Evolutionary conservation across 768 basidiomycete genomes (phyloP), one percentile per base, ranked within the genome.

Genomic region (Scleroderma bovista): DNA sequence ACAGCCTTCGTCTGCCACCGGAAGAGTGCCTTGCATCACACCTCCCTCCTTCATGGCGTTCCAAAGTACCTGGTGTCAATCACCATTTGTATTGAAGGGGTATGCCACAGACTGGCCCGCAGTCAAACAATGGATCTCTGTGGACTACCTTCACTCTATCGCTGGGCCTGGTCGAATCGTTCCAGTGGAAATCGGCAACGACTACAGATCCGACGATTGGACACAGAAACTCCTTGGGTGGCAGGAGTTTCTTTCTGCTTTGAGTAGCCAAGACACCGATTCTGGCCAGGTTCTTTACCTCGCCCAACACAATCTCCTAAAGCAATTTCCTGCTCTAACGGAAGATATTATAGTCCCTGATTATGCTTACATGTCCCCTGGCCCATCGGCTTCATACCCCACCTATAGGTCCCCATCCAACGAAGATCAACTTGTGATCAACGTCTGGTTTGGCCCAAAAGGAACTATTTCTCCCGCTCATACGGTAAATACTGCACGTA

Each of bases 401-500:
- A 61, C 64, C 2, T 94, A 94, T 62, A 51, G 57, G 15, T 79
- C 87, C 2, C 92, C 90, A 1, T 57, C 60, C 19, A 86, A 85
- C 52, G 79, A 80, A 15, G 83, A 86, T 16, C 74, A 79, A 44
- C 72, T 86, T 11, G 72, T 86, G 8, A 66, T 87, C 22, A 93
- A 93, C 58, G 79, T 75, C 9, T 95, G 93, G 93, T 60, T 94
- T 6, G 93, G 93, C 0, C 89, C 90, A 1, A 69, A 70, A 48
- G 83, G 83, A 23, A 88, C 93, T 0, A 63, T 86, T 11, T 91
- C 90, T 9, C 95, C 94, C 2, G 91, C 95, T 0, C 96, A 99
- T 68, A 92, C 84, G 6, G 82, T 80, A 61, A 51, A 91, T 82
- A 10, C 6, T 20, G 9, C 15, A 22, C 12, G 15, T 4, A 1